Evolutionary conservation across 352 stramenopile genomes (phyloP).

Genomic region (Pythium brassicae): DNA sequence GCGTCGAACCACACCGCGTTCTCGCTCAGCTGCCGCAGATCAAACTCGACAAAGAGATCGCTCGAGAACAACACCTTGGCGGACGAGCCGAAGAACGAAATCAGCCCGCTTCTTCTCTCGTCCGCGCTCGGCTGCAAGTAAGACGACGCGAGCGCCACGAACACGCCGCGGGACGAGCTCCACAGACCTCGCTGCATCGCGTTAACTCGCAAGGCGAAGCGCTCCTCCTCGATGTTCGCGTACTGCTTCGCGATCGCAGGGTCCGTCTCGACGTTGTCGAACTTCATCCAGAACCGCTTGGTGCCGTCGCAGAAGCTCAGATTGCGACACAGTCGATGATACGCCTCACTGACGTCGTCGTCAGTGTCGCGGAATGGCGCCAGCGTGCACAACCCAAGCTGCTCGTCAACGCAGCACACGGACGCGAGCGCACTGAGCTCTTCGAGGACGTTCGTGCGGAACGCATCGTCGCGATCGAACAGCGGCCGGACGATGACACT

Average conservation of each 20-base stretch:
- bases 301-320: slow-evolving; percentile 29
- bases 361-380: slow-evolving; percentile 11
- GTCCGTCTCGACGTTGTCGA: slow-evolving; percentile 42
- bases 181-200: slow-evolving; percentile 10
- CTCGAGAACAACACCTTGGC: slow-evolving; percentile 17
- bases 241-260: slow-evolving; percentile 3
- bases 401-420: slow-evolving; percentile 30
- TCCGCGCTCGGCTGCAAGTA: neutral
- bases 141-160: slow-evolving; percentile 4
- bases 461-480: slow-evolving; percentile 16
- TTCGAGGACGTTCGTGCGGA: slow-evolving; percentile 16
- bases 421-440: slow-evolving; percentile 25
- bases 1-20: slow-evolving; percentile 44
- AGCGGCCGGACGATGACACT: slow-evolving; percentile 34
- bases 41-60: slow-evolving; percentile 27
- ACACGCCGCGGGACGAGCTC: slow-evolving; percentile 5
- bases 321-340: slow-evolving; percentile 27
- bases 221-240: slow-evolving; percentile 5
- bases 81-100: slow-evolving; percentile 9
- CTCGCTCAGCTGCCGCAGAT: slow-evolving; percentile 40
- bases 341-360: slow-evolving; percentile 33
- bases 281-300: slow-evolving; percentile 39
- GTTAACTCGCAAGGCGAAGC: neutral
- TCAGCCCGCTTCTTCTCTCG: slow-evolving; percentile 15
- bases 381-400: slow-evolving; percentile 45